Conservation (phyloP, 2,329 filamentous ascomycete genomes). For the Boeremia exigua region DNA sequence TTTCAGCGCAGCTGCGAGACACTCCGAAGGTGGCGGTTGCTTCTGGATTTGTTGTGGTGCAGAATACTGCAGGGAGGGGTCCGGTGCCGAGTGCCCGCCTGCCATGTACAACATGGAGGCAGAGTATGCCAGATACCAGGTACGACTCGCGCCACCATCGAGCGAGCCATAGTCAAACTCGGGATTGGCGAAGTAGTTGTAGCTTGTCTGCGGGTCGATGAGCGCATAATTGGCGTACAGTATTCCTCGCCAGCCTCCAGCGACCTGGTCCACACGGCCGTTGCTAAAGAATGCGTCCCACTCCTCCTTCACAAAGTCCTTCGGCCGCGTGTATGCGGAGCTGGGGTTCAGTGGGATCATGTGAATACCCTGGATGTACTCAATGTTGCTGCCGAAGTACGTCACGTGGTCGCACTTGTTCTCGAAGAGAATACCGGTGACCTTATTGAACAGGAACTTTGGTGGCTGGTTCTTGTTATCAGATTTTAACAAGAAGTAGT, state of each 20-base stretch:
- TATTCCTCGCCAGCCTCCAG: conserved; percentile 85
- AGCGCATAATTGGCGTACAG: conserved; percentile 84
- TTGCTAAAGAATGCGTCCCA: conserved; percentile 73
- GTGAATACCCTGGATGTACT: conserved; percentile 79
- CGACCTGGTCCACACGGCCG: conserved; percentile 68
- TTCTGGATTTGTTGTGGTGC: neutral
- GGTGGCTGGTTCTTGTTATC: conserved; percentile 76
- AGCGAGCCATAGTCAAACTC: conserved; percentile 72
- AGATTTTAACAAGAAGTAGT: conserved; percentile 82
- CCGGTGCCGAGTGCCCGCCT: neutral
- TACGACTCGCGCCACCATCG: conserved; percentile 74
- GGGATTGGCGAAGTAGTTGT: conserved; percentile 73
- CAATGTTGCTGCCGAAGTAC: conserved; percentile 74
- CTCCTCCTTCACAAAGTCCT: conserved; percentile 75
- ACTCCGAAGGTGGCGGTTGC: neutral
- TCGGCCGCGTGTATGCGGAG: conserved; percentile 72
- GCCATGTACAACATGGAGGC: conserved; percentile 34
- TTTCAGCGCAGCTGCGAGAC: neutral
- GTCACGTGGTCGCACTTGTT: conserved; percentile 94
- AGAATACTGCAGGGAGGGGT: neutral
- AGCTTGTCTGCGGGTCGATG: conserved; percentile 73
- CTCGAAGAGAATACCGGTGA: conserved; percentile 78
- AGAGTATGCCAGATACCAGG: conserved; percentile 48
- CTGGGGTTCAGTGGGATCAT: conserved; percentile 81
- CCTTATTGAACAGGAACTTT: conserved; percentile 82